Evolutionary conservation across 352 stramenopile genomes (phyloP).

Genomic region (Plasmopara viticola): DNA sequence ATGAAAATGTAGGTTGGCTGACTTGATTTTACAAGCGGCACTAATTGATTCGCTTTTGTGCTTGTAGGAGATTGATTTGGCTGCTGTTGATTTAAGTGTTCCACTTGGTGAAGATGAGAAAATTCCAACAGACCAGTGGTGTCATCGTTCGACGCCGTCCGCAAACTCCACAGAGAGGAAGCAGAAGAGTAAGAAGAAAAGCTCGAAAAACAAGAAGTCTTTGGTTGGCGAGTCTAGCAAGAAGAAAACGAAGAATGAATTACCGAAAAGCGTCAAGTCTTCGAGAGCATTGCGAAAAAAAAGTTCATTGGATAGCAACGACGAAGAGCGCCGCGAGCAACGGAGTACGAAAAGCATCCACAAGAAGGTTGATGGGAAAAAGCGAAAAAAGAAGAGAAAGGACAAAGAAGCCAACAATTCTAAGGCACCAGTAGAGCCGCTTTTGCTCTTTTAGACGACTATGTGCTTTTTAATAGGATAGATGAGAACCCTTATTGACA

Average conservation of each 20-base stretch:
- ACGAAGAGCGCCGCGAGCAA: conserved; percentile 23
- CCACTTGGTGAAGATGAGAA: conserved; percentile 70
- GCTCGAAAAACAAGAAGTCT: conserved; percentile 39
- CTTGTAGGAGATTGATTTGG: conserved; percentile 53
- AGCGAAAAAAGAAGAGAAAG: conserved; percentile 37
- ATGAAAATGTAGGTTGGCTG: conserved; percentile 30
- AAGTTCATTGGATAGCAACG: conserved; percentile 35
- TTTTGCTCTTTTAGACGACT: conserved; percentile 74
- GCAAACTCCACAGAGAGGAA: conserved; percentile 31
- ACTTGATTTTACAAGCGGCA: neutral
- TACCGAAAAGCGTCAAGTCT: conserved; percentile 27
- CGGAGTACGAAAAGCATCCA: conserved; percentile 37
- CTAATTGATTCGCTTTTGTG: neutral
- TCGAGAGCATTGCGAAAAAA: conserved; percentile 24
- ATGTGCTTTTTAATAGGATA: neutral
- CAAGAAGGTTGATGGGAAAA: conserved; percentile 35
- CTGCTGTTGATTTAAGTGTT: conserved; percentile 70
- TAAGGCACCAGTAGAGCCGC: conserved; percentile 37
- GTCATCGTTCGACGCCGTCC: conserved; percentile 43
- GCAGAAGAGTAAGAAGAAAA: conserved; percentile 72
- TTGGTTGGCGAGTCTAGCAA: conserved; percentile 27
- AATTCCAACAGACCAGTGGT: conserved; percentile 78
- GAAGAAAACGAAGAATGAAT: conserved; percentile 42
- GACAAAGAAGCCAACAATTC: conserved; percentile 48
- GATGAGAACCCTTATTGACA: neutral